Evolutionary conservation across 2,329 filamentous ascomycete species (phyloP).

Genomic region (Fusarium nematophilum): DNA sequence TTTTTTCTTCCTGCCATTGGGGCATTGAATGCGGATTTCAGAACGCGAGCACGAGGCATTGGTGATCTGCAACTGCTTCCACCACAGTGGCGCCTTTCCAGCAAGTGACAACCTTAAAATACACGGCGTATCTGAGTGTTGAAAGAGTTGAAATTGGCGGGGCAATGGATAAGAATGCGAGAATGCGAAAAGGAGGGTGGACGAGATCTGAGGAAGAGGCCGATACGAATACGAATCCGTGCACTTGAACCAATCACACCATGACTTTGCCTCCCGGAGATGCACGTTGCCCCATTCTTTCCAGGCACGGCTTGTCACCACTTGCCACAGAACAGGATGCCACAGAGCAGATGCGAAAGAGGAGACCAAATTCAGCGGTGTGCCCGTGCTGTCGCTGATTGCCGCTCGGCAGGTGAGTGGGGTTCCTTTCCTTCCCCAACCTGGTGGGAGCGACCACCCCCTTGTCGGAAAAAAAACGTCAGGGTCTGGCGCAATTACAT

Average conservation of each 20-base stretch:
- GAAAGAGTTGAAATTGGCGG: constrained; percentile 20
- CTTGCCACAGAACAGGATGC: neutral
- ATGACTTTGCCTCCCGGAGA: neutral
- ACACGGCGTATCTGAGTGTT: too few species aligned
- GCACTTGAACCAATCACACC: constrained; percentile 21
- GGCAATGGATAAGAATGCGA: constrained; percentile 37
- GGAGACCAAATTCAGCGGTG: constrained; percentile 32
- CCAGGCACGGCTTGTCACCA: constrained; percentile 26
- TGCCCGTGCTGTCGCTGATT: constrained; percentile 22
- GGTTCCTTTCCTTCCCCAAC: constrained; percentile 18
- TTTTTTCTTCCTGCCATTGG: neutral
- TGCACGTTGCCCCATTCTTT: constrained; percentile 7
- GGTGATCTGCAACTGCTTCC: neutral
- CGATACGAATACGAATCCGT: constrained; percentile 42
- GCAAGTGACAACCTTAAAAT: too few species aligned
- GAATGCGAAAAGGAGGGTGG: constrained; percentile 35
- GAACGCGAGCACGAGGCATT: constrained; percentile 17
- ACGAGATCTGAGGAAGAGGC: constrained; percentile 26
- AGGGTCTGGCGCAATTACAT: constrained; percentile 44
- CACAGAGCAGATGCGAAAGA: too few species aligned
- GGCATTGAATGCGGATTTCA: neutral
- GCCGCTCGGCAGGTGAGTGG: constrained; percentile 24
- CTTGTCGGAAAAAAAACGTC: constrained; percentile 42
- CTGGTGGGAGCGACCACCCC: constrained; percentile 17
- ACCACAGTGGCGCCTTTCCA: too few species aligned